A percentile compares a stretch with the other conserved stretches of the same genome.
Evolutionary conservation across 148 eudicot genomes (phyloP).

Genomic region (Rhododendron simsii): DNA sequence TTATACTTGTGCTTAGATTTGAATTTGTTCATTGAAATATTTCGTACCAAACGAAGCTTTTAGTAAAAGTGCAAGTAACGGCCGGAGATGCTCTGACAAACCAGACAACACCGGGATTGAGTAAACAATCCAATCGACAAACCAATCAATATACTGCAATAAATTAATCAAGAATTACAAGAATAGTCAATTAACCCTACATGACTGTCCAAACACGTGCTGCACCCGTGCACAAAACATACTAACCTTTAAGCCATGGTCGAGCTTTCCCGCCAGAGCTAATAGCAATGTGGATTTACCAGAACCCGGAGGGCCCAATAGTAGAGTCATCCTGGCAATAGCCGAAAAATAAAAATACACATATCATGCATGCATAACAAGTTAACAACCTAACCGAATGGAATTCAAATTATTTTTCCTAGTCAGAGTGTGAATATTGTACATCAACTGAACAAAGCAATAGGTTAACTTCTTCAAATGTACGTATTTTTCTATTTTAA

Average conservation of each 20-base stretch:
- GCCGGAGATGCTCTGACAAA: background rate
- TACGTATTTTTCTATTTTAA: background rate
- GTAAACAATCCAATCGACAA: background rate
- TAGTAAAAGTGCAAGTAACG: background rate
- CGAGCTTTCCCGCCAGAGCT: slow-evolving; percentile 89
- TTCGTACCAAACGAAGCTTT: too few species aligned
- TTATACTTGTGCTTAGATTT: background rate
- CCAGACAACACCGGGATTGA: background rate
- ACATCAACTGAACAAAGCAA: background rate
- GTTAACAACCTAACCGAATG: background rate
- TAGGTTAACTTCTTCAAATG: background rate
- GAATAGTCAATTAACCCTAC: background rate
- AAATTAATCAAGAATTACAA: background rate
- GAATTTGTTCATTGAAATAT: background rate
- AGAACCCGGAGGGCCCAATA: slow-evolving; percentile 90
- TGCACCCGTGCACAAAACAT: background rate
- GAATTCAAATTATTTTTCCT: background rate
- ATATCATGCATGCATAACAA: background rate
- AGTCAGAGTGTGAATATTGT: background rate
- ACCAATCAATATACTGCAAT: background rate
- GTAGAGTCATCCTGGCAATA: slow-evolving; percentile 73
- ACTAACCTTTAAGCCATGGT: slow-evolving; percentile 55
- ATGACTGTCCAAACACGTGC: background rate
- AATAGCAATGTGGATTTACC: slow-evolving; percentile 78
- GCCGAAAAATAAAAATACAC: background rate